Percentiles rank a stretch among this genome's conserved stretches.
Conservation (phyloP, 1,284 basidiomycete species). For the Cryptococcus sp. region DNA sequence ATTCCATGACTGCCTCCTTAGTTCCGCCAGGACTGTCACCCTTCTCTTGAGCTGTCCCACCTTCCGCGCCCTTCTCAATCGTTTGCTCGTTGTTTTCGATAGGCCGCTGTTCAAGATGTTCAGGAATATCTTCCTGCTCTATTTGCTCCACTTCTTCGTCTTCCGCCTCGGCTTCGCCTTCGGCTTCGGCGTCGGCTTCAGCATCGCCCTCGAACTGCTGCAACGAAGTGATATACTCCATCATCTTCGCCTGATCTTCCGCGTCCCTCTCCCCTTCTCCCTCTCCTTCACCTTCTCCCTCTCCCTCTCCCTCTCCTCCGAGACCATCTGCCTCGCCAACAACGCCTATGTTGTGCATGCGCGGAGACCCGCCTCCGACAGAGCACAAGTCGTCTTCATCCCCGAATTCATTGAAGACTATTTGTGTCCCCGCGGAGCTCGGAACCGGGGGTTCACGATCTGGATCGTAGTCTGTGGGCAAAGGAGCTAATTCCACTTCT, state of each 20-base stretch:
- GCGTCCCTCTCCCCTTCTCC: slow-evolving; percentile 10
- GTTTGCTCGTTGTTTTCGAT: background rate
- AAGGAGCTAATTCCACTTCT: slow-evolving; percentile 15
- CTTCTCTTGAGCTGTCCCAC: background rate
- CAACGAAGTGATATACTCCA: slow-evolving; percentile 16
- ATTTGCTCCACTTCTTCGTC: background rate
- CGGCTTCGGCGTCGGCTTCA: slow-evolving; percentile 6
- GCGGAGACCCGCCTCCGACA: background rate
- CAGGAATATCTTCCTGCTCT: background rate
- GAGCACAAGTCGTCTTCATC: background rate
- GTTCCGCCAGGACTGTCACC: background rate
- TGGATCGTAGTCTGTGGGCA: slow-evolving; percentile 24
- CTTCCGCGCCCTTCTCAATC: background rate
- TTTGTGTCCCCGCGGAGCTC: background rate
- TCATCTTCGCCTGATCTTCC: slow-evolving; percentile 16
- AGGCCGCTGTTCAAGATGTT: background rate
- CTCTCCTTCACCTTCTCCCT: slow-evolving; percentile 6
- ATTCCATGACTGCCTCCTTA: background rate
- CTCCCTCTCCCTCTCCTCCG: slow-evolving; percentile 1
- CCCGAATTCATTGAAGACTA: slow-evolving; percentile 6
- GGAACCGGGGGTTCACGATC: slow-evolving; percentile 7
- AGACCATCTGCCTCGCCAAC: background rate
- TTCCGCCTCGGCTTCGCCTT: background rate
- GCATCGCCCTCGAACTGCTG: slow-evolving; percentile 8
- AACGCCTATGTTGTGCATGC: background rate